A percentile compares a stretch with the other conserved stretches of the same genome.
These are phyloP conservation scores for Hortaea werneckii DNA, from an alignment of 2,329 filamentous ascomycete genomes.

Conservation along the genomic window DNA sequence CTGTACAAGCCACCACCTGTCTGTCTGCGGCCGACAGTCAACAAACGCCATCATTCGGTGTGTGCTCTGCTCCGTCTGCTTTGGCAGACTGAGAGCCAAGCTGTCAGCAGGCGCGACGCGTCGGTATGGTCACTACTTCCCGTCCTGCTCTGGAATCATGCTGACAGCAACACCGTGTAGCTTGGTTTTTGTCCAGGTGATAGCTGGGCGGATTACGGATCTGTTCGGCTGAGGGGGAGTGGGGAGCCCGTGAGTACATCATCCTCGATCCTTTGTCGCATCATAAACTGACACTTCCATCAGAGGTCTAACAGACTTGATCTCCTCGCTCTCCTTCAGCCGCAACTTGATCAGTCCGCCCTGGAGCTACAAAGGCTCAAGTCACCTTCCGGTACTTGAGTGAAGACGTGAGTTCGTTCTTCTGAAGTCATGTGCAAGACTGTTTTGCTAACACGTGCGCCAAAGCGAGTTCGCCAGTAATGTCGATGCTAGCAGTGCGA, in stretches of 20 bases:
- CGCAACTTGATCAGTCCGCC: neutral
- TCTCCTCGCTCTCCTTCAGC: slow-evolving; percentile 5
- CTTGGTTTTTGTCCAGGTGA: too few species aligned
- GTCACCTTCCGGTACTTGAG: slow-evolving; percentile 1
- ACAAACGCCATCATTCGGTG: too few species aligned
- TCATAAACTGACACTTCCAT: neutral
- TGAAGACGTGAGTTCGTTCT: slow-evolving; percentile 11
- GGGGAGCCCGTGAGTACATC: slow-evolving; percentile 3
- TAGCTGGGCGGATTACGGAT: too few species aligned
- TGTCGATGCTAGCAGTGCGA: neutral
- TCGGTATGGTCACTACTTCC: slow-evolving; percentile 4
- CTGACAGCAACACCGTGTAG: slow-evolving; percentile 3
- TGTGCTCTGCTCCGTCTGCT: too few species aligned
- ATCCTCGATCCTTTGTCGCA: slow-evolving; percentile 5
- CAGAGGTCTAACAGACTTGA: neutral
- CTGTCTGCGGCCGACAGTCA: too few species aligned
- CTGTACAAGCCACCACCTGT: too few species aligned
- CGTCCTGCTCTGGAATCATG: slow-evolving; percentile 7
- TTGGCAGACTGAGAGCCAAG: neutral
- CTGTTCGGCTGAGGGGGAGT: too few species aligned
- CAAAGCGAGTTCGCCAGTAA: slow-evolving; percentile 13
- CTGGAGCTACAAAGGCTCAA: neutral
- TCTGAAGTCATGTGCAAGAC: neutral
- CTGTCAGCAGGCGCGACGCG: slow-evolving; percentile 4
- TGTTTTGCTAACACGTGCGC: slow-evolving; percentile 8